Evolutionary conservation across 768 basidiomycete species (phyloP).

Genomic region (Butyriboletus loyo): DNA sequence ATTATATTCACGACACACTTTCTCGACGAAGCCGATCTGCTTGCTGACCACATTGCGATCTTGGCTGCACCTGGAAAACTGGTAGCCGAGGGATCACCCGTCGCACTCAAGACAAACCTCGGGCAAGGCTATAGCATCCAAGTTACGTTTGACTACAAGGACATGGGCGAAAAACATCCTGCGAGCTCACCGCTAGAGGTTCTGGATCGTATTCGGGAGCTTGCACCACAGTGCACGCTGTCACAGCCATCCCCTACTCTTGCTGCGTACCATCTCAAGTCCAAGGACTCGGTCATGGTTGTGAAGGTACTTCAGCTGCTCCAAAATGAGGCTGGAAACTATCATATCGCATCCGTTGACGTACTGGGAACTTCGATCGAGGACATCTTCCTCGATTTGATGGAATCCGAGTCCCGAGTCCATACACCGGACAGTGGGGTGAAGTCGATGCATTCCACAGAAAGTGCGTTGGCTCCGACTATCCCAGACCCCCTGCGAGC

Average conservation of each 20-base stretch:
- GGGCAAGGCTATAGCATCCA: constrained; percentile 72
- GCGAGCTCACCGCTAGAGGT: constrained; percentile 27
- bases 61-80: constrained; percentile 73
- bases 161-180: constrained; percentile 28
- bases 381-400: constrained; percentile 75
- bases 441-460: constrained; percentile 15
- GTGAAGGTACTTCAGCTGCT: constrained; percentile 54
- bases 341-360: constrained; percentile 54
- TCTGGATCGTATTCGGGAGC: constrained; percentile 38
- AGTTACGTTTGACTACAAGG: constrained; percentile 43
- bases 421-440: constrained; percentile 27
- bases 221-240: constrained; percentile 46
- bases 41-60: constrained; percentile 74
- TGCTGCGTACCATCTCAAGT: constrained; percentile 54
- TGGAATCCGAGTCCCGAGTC: constrained; percentile 39
- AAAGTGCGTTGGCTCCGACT: background rate
- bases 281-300: constrained; percentile 54
- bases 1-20: constrained; percentile 82
- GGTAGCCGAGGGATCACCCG: constrained; percentile 71
- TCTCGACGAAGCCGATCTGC: constrained; percentile 74
- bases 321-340: constrained; percentile 39
- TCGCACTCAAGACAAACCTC: constrained; percentile 65
- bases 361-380: constrained; percentile 74
- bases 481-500: constrained; percentile 1
- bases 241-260: constrained; percentile 43